phyloP scores from a whole-genome alignment of 164 flowering plant species.

The Vitis riparia region DNA sequence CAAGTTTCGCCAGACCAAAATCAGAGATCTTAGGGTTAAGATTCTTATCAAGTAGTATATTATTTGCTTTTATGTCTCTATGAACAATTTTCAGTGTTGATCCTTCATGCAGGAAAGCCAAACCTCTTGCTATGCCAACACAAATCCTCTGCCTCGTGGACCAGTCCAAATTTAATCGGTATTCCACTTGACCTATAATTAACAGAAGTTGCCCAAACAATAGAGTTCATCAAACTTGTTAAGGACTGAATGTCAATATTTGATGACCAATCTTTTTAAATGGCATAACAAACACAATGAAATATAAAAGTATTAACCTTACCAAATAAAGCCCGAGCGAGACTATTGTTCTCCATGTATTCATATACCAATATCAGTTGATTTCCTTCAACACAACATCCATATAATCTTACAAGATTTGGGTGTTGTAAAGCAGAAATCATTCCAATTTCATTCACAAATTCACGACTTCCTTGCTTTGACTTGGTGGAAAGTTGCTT shows the following conservation, averaged over 20 bases:
- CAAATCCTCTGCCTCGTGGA: slow-evolving; percentile 1
- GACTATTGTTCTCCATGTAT: too few species aligned
- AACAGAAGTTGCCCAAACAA: neutral
- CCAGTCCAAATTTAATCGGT: slow-evolving; percentile 21
- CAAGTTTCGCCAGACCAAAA: slow-evolving; percentile 27
- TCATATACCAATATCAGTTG: too few species aligned
- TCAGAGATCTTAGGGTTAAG: slow-evolving; percentile 28
- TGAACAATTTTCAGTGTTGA: slow-evolving; percentile 25
- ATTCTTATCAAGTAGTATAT: slow-evolving; percentile 22
- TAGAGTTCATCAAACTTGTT: too few species aligned
- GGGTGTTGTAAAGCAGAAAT: too few species aligned
- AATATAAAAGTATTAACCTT: too few species aligned
- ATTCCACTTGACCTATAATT: slow-evolving; percentile 1
- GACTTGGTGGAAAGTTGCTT: slow-evolving; percentile 27
- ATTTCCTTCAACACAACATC: too few species aligned
- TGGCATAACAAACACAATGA: too few species aligned
- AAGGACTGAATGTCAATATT: too few species aligned
- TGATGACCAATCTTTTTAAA: too few species aligned
- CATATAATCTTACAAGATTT: too few species aligned
- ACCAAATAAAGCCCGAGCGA: too few species aligned
- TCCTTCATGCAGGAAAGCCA: slow-evolving; percentile 27
- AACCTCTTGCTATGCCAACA: slow-evolving; percentile 24
- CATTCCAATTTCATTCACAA: slow-evolving; percentile 15
- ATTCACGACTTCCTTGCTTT: slow-evolving; percentile 27
- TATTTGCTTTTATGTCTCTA: slow-evolving; percentile 1